phyloP scores from a whole-genome alignment of 2,329 filamentous ascomycete species.

The Neopestalotiopsis clavispora region DNA sequence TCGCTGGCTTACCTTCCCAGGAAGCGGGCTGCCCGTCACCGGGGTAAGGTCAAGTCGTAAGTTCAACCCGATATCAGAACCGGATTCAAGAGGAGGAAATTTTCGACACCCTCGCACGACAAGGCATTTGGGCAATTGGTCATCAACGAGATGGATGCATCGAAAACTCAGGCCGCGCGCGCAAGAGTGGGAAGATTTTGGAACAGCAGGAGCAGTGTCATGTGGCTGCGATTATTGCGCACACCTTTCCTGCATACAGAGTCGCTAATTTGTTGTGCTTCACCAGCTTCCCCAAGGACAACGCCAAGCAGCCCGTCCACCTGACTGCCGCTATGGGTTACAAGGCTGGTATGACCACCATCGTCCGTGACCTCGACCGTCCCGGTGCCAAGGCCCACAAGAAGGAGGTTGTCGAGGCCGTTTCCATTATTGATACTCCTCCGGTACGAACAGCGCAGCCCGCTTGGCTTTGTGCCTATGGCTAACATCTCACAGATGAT shows the following conservation, averaged over 20 bases:
- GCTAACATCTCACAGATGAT: conserved; percentile 88
- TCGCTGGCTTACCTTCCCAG: conserved; percentile 85
- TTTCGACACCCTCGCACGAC: background rate
- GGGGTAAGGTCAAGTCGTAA: conserved; percentile 98
- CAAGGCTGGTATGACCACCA: conserved; percentile 99
- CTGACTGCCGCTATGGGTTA: conserved; percentile 98
- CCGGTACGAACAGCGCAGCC: conserved; percentile 90
- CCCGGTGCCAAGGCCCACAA: conserved; percentile 99
- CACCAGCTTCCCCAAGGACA: conserved; percentile 97
- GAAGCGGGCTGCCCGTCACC: conserved; percentile 92
- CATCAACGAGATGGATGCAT: background rate
- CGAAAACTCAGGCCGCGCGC: background rate
- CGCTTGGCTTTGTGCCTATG: conserved; percentile 77
- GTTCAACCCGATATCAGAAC: conserved; percentile 37
- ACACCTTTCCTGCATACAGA: background rate
- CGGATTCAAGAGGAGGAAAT: background rate
- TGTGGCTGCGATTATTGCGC: background rate
- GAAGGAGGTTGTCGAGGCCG: conserved; percentile 94
- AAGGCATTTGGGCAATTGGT: background rate
- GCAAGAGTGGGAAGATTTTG: background rate
- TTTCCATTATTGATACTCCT: conserved; percentile 88
- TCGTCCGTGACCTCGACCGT: conserved; percentile 98
- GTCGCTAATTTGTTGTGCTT: conserved; percentile 16
- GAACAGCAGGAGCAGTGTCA: background rate
- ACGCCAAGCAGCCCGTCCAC: conserved; percentile 99